These are phyloP conservation scores for Termitomyces sp. DNA, from an alignment of 768 basidiomycete genomes.

Conservation along the genomic window DNA sequence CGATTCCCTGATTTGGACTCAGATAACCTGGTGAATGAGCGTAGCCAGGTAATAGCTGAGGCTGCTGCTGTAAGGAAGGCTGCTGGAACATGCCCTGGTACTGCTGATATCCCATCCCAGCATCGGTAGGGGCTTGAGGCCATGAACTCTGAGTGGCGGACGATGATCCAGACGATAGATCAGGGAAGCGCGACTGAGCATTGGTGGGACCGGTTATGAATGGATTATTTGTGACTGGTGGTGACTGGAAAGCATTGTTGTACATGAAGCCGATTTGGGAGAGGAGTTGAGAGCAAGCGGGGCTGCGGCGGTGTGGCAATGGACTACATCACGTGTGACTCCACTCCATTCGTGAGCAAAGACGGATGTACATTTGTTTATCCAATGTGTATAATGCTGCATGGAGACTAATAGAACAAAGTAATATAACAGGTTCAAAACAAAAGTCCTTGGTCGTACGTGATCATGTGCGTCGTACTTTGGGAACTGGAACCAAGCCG, in stretches of 20 bases:
- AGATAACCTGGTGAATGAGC: slow-evolving; percentile 4
- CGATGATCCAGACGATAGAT: slow-evolving; percentile 33
- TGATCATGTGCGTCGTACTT: slow-evolving; percentile 26
- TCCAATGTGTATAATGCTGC: background rate
- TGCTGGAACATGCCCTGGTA: slow-evolving; percentile 27
- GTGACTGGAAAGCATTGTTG: slow-evolving; percentile 33
- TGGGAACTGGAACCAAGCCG: slow-evolving; percentile 65
- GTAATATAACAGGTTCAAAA: slow-evolving; percentile 1
- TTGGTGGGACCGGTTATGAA: slow-evolving; percentile 51
- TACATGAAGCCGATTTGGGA: slow-evolving; percentile 28
- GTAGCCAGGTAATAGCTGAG: slow-evolving; percentile 21
- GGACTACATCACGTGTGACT: slow-evolving; percentile 11
- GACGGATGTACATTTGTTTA: background rate
- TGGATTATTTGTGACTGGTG: slow-evolving; percentile 55
- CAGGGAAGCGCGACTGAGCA: slow-evolving; percentile 55
- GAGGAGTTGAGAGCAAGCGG: background rate
- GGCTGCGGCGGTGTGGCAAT: background rate
- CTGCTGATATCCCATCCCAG: slow-evolving; percentile 23
- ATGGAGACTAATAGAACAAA: background rate
- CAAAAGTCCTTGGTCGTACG: slow-evolving; percentile 1
- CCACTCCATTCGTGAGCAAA: background rate
- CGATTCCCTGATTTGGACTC: slow-evolving; percentile 13
- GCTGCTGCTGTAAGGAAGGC: slow-evolving; percentile 27
- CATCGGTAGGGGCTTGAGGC: slow-evolving; percentile 16
- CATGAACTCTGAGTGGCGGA: slow-evolving; percentile 31